phyloP scores from a whole-genome alignment of 1,284 basidiomycete genomes.

The Pseudozyma pruni region DNA sequence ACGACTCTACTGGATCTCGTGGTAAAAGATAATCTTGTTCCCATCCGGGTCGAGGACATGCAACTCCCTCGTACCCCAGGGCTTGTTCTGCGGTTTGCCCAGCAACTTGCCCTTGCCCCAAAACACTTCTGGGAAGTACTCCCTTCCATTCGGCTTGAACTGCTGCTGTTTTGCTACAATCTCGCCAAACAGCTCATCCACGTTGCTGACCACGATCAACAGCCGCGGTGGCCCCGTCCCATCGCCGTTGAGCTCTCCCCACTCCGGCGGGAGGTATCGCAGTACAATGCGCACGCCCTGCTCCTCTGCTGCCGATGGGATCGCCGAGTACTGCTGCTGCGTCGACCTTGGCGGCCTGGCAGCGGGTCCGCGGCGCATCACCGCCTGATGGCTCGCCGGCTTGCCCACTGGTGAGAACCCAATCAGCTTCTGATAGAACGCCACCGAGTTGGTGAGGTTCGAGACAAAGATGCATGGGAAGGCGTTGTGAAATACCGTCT shows the following conservation, averaged over 20 bases:
- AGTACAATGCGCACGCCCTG: conserved; percentile 41
- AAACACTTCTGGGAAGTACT: conserved; percentile 55
- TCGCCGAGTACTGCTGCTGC: conserved; percentile 27
- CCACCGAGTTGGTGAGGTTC: conserved; percentile 34
- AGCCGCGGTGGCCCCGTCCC: conserved; percentile 43
- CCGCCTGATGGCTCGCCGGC: conserved; percentile 37
- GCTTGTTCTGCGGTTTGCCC: conserved; percentile 51
- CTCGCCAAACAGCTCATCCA: conserved; percentile 44
- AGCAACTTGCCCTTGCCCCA: conserved; percentile 43
- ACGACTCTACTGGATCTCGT: conserved; percentile 33
- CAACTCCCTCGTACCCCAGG: conserved; percentile 54
- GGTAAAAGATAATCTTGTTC: conserved; percentile 53
- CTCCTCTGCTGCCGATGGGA: conserved; percentile 36
- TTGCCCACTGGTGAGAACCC: conserved; percentile 46
- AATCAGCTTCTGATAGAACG: conserved; percentile 47
- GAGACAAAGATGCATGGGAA: conserved; percentile 47
- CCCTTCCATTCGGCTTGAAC: conserved; percentile 41
- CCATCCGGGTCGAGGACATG: conserved; percentile 55
- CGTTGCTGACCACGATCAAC: conserved; percentile 42
- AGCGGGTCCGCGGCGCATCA: conserved; percentile 34
- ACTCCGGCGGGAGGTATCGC: conserved; percentile 36
- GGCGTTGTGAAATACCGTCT: conserved; percentile 32
- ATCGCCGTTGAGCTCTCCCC: conserved; percentile 48
- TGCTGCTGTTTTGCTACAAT: conserved; percentile 38
- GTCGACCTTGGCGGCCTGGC: conserved; percentile 30